These are phyloP conservation scores for Tetragonia tetragonoides DNA, from an alignment of 148 eudicot genomes.

Conservation along the genomic window DNA sequence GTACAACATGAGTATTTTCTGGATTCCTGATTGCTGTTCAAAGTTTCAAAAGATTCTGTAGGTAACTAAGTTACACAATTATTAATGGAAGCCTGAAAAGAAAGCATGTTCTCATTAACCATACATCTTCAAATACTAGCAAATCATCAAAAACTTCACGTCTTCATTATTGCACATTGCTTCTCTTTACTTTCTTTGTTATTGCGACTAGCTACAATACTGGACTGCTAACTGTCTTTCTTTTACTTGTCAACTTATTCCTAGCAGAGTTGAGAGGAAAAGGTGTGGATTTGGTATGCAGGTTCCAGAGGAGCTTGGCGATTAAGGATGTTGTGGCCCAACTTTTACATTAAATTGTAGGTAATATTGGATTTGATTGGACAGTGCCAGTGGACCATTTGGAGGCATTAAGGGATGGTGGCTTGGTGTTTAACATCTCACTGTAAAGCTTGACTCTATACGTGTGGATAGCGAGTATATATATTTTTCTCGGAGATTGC, in stretches of 20 bases:
- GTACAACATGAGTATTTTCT: too few relatives aligned
- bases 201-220: background rate
- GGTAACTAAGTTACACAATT: too few relatives aligned
- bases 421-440: constrained; percentile 13
- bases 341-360: background rate
- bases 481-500: too few relatives aligned
- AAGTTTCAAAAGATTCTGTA: too few relatives aligned
- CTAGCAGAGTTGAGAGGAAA: constrained; percentile 63
- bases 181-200: background rate
- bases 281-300: constrained; percentile 86
- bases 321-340: constrained; percentile 6
- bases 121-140: background rate
- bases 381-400: background rate
- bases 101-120: background rate
- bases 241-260: background rate
- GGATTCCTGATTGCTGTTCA: too few relatives aligned
- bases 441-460: background rate
- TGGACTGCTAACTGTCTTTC: background rate
- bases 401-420: background rate
- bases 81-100: background rate
- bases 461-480: background rate
- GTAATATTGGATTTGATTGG: background rate
- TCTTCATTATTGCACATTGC: background rate
- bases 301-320: constrained; percentile 36
- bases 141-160: too few relatives aligned